phyloP scores from a whole-genome alignment of 768 basidiomycete genomes.

The Tephrocybe sp. region DNA sequence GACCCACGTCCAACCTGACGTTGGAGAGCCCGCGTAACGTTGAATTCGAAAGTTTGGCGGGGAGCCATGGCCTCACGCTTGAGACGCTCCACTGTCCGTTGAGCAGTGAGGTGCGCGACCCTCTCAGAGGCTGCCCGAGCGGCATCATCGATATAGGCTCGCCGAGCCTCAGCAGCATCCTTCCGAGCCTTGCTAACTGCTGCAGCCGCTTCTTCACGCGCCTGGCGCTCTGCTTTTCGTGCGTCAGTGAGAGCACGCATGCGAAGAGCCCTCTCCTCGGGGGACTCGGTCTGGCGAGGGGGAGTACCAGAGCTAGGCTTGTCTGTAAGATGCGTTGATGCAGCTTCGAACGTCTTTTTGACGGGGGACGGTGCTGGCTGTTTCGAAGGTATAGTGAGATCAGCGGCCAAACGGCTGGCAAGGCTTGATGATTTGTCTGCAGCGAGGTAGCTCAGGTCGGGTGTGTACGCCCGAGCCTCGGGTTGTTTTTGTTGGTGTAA shows the following conservation, averaged over 20 bases:
- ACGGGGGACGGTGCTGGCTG: not conserved
- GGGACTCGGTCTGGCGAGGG: not conserved
- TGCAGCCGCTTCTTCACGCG: not conserved
- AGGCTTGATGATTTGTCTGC: constrained; percentile 22
- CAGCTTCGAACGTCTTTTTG: not conserved
- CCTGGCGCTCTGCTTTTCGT: constrained; percentile 5
- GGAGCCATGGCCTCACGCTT: constrained; percentile 15
- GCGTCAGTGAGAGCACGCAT: not conserved
- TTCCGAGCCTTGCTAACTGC: not conserved
- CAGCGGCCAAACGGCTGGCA: constrained; percentile 19
- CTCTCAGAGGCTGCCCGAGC: not conserved
- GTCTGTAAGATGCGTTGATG: not conserved
- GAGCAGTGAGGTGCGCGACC: constrained; percentile 12
- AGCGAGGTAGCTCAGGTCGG: constrained; percentile 30
- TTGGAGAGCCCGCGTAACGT: not conserved
- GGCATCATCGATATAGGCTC: not conserved
- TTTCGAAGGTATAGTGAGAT: not conserved
- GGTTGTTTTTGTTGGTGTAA: not conserved
- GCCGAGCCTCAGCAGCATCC: not conserved
- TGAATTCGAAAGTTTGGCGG: not conserved
- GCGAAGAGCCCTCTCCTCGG: not conserved
- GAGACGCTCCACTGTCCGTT: constrained; percentile 23
- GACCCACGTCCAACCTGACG: not conserved
- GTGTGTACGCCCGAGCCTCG: constrained; percentile 6
- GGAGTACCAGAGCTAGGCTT: not conserved